A percentile compares a stretch with the other conserved stretches of the same genome.
Evolutionary conservation across 1,284 basidiomycete genomes (phyloP).

Genomic region (Psilocybe mexicana): DNA sequence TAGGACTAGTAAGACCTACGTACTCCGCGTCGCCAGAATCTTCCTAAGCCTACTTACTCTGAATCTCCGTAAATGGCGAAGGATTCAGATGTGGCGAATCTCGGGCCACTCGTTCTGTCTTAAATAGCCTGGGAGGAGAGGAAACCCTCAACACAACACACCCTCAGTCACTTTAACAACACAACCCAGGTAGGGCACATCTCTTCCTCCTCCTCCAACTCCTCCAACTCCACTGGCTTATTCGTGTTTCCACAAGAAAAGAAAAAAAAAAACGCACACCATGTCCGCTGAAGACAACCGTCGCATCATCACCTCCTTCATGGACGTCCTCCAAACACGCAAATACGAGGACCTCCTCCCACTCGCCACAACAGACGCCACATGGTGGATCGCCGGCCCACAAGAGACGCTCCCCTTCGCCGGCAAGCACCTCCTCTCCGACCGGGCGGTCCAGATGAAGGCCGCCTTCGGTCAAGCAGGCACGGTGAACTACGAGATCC

Average conservation of each 20-base stretch:
- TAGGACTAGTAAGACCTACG: too few relatives aligned
- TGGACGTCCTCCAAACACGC: not conserved
- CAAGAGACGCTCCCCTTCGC: slow-evolving; percentile 2
- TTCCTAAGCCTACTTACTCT: too few relatives aligned
- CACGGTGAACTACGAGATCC: not conserved
- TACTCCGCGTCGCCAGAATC: too few relatives aligned
- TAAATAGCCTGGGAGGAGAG: too few relatives aligned
- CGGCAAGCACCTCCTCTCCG: not conserved
- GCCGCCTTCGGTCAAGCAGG: not conserved
- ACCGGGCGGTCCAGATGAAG: not conserved
- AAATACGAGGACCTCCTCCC: not conserved
- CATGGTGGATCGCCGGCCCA: slow-evolving; percentile 5
- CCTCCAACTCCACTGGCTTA: not conserved
- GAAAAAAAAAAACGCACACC: not conserved
- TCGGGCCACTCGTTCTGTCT: too few relatives aligned
- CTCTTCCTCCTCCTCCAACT: too few relatives aligned
- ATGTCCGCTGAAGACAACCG: slow-evolving; percentile 7
- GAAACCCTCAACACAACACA: too few relatives aligned
- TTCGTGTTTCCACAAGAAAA: not conserved
- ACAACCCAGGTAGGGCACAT: too few relatives aligned
- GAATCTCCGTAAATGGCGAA: too few relatives aligned
- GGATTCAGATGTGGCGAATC: too few relatives aligned
- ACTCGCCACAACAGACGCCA: slow-evolving; percentile 4
- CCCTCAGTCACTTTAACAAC: too few relatives aligned
- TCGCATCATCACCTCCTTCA: not conserved